phyloP scores from a whole-genome alignment of 805 yeast genomes.

The Nakazawaea holstii region DNA sequence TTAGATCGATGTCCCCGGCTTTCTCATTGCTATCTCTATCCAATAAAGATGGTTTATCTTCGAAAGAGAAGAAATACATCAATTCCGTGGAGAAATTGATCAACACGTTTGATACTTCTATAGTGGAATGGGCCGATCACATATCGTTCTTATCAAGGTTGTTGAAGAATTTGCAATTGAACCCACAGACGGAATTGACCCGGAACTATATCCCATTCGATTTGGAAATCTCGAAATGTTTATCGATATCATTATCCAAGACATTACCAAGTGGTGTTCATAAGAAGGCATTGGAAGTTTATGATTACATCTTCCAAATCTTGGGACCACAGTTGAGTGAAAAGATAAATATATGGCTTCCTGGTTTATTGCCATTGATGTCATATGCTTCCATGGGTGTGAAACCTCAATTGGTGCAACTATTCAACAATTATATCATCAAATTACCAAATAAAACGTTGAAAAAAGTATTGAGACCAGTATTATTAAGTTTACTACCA shows the following conservation, averaged over 20 bases:
- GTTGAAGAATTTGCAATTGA: conserved; percentile 60
- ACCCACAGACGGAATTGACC: conserved; percentile 30
- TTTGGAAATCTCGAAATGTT: conserved; percentile 57
- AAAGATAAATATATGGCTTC: conserved; percentile 75
- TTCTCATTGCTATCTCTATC: conserved; percentile 16
- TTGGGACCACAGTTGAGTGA: conserved; percentile 54
- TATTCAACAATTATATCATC: conserved; percentile 53
- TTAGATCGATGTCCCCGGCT: conserved; percentile 24
- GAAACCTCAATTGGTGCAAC: conserved; percentile 66
- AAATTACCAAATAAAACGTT: conserved; percentile 43
- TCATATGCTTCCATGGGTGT: conserved; percentile 86
- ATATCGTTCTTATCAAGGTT: conserved; percentile 82
- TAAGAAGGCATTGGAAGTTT: conserved; percentile 77
- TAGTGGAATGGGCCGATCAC: conserved; percentile 97
- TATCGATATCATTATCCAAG: conserved; percentile 77
- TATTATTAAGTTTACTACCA: conserved; percentile 70
- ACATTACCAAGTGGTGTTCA: conserved; percentile 94
- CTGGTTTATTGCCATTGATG: conserved; percentile 87
- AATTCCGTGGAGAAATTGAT: conserved; percentile 71
- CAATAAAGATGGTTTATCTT: conserved; percentile 27
- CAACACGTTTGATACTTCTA: conserved; percentile 60
- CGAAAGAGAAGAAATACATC: conserved; percentile 65
- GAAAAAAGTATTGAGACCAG: conserved; percentile 56
- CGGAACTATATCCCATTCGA: conserved; percentile 62
- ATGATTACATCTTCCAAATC: conserved; percentile 61